Conservation (phyloP, 208 protist species). For the Strigomonas culicis region DNA sequence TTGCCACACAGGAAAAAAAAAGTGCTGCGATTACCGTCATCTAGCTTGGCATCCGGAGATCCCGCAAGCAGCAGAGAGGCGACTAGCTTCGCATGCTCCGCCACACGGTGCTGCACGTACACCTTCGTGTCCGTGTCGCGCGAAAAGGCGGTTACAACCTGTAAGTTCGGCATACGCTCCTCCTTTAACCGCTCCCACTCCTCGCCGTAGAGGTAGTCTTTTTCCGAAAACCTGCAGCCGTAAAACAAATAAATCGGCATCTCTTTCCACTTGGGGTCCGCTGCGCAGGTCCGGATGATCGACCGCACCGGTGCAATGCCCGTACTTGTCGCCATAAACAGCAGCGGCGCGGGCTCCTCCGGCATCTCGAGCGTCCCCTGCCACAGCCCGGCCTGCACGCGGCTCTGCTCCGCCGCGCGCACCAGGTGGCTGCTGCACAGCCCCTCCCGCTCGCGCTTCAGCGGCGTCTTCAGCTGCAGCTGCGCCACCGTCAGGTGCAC, state of each 20-base stretch:
- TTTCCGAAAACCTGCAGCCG: conserved; percentile 57
- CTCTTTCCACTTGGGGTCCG: conserved; percentile 20
- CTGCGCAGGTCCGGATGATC: conserved; percentile 56
- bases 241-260: conserved; percentile 79
- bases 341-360: conserved; percentile 36
- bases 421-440: conserved; percentile 65
- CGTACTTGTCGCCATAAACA: conserved; percentile 77
- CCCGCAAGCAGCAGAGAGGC: conserved; percentile 37
- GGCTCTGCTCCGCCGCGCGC: conserved; percentile 23
- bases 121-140: conserved; percentile 71
- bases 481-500: conserved; percentile 64
- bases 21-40: conserved; percentile 15
- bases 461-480: conserved; percentile 73
- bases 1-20: conserved; percentile 80
- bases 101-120: conserved; percentile 87
- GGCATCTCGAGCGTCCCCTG: conserved; percentile 54
- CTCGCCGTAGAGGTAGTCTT: conserved; percentile 73
- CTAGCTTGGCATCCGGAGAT: too few species aligned
- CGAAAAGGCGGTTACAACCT: conserved; percentile 81
- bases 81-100: conserved; percentile 51
- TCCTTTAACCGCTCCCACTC: conserved; percentile 50
- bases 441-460: conserved; percentile 62
- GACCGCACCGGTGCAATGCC: conserved; percentile 77
- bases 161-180: conserved; percentile 33
- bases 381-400: conserved; percentile 68